A percentile compares a stretch with the other conserved stretches of the same genome.
Evolutionary conservation across 768 basidiomycete species (phyloP).

Genomic region (Psilocybe cubensis): DNA sequence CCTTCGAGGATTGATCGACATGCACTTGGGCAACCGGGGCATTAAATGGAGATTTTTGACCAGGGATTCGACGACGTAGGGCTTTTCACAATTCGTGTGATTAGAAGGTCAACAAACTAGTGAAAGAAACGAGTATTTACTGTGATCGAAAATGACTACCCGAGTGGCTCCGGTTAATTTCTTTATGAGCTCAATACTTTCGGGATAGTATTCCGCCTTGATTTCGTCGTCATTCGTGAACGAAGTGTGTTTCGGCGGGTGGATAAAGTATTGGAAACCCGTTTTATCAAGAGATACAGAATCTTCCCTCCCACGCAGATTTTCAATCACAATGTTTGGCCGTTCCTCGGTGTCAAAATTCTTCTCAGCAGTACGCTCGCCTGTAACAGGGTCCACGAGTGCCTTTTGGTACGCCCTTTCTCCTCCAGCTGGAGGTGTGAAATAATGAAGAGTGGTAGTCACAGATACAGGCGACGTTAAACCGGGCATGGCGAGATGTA

Average conservation of each 20-base stretch:
- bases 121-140: conserved; percentile 37
- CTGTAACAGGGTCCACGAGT: conserved; percentile 35
- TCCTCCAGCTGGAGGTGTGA: conserved; percentile 40
- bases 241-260: conserved; percentile 44
- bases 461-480: not conserved
- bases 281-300: conserved; percentile 47
- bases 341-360: conserved; percentile 37
- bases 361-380: conserved; percentile 27
- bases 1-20: conserved; percentile 53
- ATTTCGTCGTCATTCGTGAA: conserved; percentile 60
- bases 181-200: conserved; percentile 62
- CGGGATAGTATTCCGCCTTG: conserved; percentile 59
- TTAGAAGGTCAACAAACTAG: not conserved
- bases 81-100: conserved; percentile 30
- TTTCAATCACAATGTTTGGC: conserved; percentile 45
- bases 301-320: conserved; percentile 55
- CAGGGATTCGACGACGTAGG: conserved; percentile 47
- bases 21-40: conserved; percentile 50
- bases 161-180: conserved; percentile 59
- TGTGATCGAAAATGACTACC: conserved; percentile 66
- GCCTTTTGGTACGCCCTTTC: conserved; percentile 40
- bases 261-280: conserved; percentile 51
- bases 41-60: conserved; percentile 30
- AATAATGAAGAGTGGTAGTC: conserved; percentile 34
- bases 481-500: not conserved